Base-by-base conservation (phyloP, 2,329 filamentous ascomycete species). In the Colletotrichum tropicicola region DNA sequence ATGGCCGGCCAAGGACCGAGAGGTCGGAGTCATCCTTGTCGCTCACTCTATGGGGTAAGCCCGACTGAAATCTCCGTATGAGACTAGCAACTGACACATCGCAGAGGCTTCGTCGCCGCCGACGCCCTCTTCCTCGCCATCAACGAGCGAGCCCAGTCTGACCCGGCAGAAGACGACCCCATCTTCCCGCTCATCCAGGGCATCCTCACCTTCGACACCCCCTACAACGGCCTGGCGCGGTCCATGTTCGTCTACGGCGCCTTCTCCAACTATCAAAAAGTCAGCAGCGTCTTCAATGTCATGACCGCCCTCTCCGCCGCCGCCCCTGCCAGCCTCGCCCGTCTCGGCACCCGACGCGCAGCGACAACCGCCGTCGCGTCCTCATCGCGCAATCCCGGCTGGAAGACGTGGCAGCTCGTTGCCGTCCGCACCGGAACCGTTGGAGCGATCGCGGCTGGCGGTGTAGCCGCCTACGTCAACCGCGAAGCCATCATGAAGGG, bases 181-280 rank as follows among this genome's bases (percentile, higher is more conserved):
- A 88, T 93, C 76, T 97, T 97, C 75, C 93, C 93, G 0, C 87
- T 92, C 57, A 91, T 97, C 64, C 91, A 93, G 72, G 93, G 91
- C 52, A 84, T 97, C 15, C 82, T 97, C 32, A 88, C 92, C 6
- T 96, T 96, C 71, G 93, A 97, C 76, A 97, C 94, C 0, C 94
- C 94, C 0, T 97, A 91, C 77, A 89, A 93, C 61, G 90, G 90
- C 6, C 83, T 88, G 15, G 83, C 85, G 3, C 78, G 85, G 12
- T 85, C 83, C 51, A 86, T 88, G 84, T 87, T 88, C 65, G 85
- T 87, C 45, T 88, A 88, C 67, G 85, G 85, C 45, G 85, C 85
- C 30, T 87, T 88, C 59, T 86, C 83, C 53, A 87, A 87, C 73
- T 88, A 87, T 70, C 81, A 84, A 62, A 87, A 86, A 60, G 82